These are phyloP conservation scores for Aureobasidium leucospermi DNA, from an alignment of 2,329 filamentous ascomycete species.

Conservation along the genomic window DNA sequence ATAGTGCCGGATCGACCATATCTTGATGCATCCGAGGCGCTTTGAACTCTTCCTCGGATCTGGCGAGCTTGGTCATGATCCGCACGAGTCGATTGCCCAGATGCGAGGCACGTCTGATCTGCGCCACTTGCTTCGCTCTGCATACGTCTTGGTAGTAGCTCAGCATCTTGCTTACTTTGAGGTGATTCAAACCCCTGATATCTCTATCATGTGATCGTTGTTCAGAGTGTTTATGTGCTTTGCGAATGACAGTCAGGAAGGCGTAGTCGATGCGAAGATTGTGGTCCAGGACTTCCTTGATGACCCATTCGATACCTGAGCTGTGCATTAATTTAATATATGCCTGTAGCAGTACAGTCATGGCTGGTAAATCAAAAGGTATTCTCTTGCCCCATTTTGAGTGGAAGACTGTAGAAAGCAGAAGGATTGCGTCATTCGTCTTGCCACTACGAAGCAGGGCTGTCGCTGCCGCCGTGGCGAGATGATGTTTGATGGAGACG, in stretches of 20 bases:
- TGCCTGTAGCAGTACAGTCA: constrained; percentile 27
- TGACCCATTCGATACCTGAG: constrained; percentile 23
- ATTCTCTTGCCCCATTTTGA: constrained; percentile 19
- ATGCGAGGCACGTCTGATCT: neutral
- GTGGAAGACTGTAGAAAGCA: constrained; percentile 23
- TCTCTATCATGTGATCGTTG: neutral
- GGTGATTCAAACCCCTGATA: neutral
- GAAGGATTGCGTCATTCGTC: constrained; percentile 22
- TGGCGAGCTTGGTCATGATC: neutral
- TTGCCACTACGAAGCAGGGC: constrained; percentile 22
- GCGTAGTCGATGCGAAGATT: constrained; percentile 23
- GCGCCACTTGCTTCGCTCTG: neutral
- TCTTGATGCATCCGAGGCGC: neutral
- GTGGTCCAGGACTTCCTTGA: constrained; percentile 22
- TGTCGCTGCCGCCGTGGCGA: constrained; percentile 25
- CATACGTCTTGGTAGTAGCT: neutral
- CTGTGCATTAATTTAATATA: constrained; percentile 17
- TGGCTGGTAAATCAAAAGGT: constrained; percentile 24
- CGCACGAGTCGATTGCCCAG: constrained; percentile 2
- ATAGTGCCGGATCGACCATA: neutral
- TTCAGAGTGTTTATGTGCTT: neutral
- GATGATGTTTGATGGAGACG: constrained; percentile 21
- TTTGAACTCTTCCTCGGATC: neutral
- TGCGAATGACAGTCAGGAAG: constrained; percentile 18
- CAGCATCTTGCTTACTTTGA: neutral